Conservation (phyloP, 2,329 filamentous ascomycete genomes). For the Cucurbitaria berberidis region DNA sequence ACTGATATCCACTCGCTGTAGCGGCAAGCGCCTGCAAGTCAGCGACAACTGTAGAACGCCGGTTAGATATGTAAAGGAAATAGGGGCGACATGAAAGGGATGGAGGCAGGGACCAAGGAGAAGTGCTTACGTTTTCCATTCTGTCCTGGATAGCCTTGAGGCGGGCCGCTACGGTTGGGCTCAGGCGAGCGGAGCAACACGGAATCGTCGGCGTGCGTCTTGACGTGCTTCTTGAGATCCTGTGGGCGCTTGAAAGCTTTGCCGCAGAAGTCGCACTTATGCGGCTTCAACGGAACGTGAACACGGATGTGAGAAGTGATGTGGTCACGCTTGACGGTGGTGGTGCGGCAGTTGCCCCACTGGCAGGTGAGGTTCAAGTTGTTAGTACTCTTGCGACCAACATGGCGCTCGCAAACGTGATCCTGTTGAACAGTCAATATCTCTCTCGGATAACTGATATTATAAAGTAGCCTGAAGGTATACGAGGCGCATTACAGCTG, state of each 20-base stretch:
- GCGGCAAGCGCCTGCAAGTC: slow-evolving; percentile 57
- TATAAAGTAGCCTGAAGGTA: too few species aligned
- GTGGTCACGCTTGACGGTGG: slow-evolving; percentile 97
- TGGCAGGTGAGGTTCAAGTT: slow-evolving; percentile 97
- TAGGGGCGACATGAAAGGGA: slow-evolving; percentile 2
- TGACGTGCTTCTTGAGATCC: slow-evolving; percentile 99
- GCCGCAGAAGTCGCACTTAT: slow-evolving; percentile 98
- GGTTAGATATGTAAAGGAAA: slow-evolving; percentile 44
- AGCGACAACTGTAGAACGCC: slow-evolving; percentile 48
- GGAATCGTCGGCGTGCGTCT: slow-evolving; percentile 96
- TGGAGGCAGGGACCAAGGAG: slow-evolving; percentile 5
- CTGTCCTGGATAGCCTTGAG: slow-evolving; percentile 43
- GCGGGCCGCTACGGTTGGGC: slow-evolving; percentile 56
- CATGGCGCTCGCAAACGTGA: slow-evolving; percentile 97
- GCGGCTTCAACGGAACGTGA: slow-evolving; percentile 97
- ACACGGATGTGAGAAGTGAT: slow-evolving; percentile 99
- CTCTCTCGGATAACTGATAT: slow-evolving; percentile 16
- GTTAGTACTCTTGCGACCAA: slow-evolving; percentile 98
- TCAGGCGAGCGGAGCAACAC: slow-evolving; percentile 72
- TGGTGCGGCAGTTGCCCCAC: slow-evolving; percentile 95
- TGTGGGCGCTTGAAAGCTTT: slow-evolving; percentile 99
- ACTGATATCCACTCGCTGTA: slow-evolving; percentile 57
- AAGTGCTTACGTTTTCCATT: slow-evolving; percentile 50
- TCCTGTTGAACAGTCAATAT: slow-evolving; percentile 65
- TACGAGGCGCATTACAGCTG: neutral